Conservation (phyloP, 164 flowering plant genomes). For the Vitis rotundifolia region DNA sequence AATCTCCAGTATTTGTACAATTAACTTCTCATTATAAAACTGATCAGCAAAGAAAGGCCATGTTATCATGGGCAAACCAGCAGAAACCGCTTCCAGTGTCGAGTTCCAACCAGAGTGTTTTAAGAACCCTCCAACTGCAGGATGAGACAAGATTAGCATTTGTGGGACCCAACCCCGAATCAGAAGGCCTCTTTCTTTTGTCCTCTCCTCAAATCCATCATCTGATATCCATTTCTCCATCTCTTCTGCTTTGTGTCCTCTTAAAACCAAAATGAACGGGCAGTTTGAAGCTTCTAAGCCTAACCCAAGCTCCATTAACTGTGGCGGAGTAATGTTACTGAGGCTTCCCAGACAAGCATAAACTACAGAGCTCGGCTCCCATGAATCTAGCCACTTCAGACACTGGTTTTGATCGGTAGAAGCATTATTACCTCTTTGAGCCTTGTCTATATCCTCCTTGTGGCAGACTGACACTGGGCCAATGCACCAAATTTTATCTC, state of each 20-base stretch:
- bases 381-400: slow-evolving; percentile 29
- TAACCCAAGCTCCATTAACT: slow-evolving; percentile 22
- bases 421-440: slow-evolving; percentile 18
- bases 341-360: slow-evolving; percentile 30
- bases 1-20: slow-evolving; percentile 1
- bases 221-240: slow-evolving; percentile 1
- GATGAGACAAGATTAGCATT: slow-evolving; percentile 17
- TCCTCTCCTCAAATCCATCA: slow-evolving; percentile 19
- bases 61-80: slow-evolving; percentile 25
- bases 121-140: slow-evolving; percentile 16
- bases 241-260: slow-evolving; percentile 3
- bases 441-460: slow-evolving; percentile 15
- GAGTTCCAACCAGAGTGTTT: slow-evolving; percentile 31
- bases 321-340: slow-evolving; percentile 2
- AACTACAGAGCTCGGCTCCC: slow-evolving; percentile 9
- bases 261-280: slow-evolving; percentile 28
- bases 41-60: slow-evolving; percentile 24
- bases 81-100: slow-evolving; percentile 13
- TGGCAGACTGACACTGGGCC: slow-evolving; percentile 19
- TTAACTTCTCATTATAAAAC: slow-evolving; percentile 19
- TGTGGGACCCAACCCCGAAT: slow-evolving; percentile 31
- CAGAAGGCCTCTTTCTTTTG: slow-evolving; percentile 15
- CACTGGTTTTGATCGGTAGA: slow-evolving; percentile 12
- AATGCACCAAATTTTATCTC: slow-evolving; percentile 14
- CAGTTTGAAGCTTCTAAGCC: slow-evolving; percentile 24